Conservation (phyloP, 2,329 filamentous ascomycete species). For the Pseudocercospora cruenta region DNA sequence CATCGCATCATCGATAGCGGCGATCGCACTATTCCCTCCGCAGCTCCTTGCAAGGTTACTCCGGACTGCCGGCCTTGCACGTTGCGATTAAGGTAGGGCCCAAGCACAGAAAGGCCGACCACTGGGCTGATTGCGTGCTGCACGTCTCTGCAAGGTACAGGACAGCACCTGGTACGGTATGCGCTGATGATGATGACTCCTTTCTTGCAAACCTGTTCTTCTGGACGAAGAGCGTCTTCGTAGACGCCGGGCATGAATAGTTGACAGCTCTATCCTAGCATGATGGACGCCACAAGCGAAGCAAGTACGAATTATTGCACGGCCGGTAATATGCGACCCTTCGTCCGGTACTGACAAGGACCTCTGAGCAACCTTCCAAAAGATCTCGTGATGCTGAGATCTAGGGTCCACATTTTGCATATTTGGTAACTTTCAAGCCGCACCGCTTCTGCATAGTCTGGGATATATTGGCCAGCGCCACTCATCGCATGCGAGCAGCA, state of each 20-base stretch:
- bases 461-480: not conserved
- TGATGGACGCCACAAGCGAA: slow-evolving; percentile 10
- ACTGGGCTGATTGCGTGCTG: slow-evolving; percentile 16
- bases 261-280: slow-evolving; percentile 8
- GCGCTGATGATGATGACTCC: slow-evolving; percentile 9
- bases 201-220: not conserved
- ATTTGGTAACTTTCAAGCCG: slow-evolving; percentile 13
- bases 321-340: not conserved
- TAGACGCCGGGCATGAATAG: not conserved
- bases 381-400: not conserved
- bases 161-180: not conserved
- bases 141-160: slow-evolving; percentile 18
- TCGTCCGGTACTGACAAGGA: not conserved
- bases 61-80: not conserved
- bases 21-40: not conserved
- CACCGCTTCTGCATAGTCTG: not conserved
- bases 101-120: slow-evolving; percentile 1
- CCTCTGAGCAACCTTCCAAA: not conserved
- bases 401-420: slow-evolving; percentile 3
- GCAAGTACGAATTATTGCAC: not conserved
- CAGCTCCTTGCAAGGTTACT: slow-evolving; percentile 7
- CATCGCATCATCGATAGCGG: not conserved
- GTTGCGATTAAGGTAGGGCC: slow-evolving; percentile 11
- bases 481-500: not conserved
- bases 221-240: not conserved